Conservation (phyloP, 305 asterid species). For the Solanum hybrid region DNA sequence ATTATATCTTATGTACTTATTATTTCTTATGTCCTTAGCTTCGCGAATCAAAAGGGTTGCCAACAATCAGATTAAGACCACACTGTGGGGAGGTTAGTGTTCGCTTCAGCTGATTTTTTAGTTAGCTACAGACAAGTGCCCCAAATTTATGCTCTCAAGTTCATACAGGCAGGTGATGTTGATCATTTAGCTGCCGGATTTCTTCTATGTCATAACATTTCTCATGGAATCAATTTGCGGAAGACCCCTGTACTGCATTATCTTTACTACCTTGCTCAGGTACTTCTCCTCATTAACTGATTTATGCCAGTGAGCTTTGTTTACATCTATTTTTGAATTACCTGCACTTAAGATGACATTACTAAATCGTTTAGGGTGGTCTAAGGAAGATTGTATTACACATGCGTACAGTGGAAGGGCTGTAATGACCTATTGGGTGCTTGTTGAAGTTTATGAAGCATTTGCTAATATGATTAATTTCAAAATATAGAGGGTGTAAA, state of each 20-base stretch:
- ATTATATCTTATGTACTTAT: neutral
- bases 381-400: neutral
- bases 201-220: conserved; percentile 77
- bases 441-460: neutral
- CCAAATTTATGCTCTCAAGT: neutral
- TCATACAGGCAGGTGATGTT: conserved; percentile 87
- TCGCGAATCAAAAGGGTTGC: conserved; percentile 85
- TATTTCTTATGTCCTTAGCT: conserved; percentile 44
- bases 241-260: conserved; percentile 88
- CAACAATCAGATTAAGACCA: conserved; percentile 84
- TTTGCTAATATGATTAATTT: neutral
- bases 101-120: conserved; percentile 5
- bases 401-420: neutral
- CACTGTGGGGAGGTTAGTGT: conserved; percentile 93
- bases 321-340: neutral
- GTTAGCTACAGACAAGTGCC: neutral
- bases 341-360: neutral
- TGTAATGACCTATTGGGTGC: neutral
- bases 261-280: conserved; percentile 97
- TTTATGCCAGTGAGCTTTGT: neutral
- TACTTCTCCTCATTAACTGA: conserved; percentile 23
- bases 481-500: neutral
- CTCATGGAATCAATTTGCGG: conserved; percentile 88
- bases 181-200: conserved; percentile 98
- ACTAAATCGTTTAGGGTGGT: neutral